Evolutionary conservation across 306 rosid species (phyloP), one percentile per base, ranked within the genome.

Genomic region (Malus fusca): DNA sequence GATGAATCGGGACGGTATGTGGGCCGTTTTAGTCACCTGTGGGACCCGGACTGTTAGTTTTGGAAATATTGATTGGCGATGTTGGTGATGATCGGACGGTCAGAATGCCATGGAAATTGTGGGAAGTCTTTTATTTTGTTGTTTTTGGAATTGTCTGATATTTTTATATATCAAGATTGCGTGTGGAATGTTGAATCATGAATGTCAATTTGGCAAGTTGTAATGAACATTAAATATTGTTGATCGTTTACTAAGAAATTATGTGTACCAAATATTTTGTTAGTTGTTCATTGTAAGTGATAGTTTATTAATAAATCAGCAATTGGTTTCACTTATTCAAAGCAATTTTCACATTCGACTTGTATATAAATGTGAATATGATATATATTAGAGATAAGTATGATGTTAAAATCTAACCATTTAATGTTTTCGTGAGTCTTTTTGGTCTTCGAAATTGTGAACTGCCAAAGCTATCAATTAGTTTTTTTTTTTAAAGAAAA

Each of bases 381-480:
- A 35, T 35, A 35, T 6, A 6, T 35, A 35, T 35, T 35, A 6
- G 40, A 6, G 40, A 35, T 6, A 37, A 37, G 9, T 37, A 7
- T 37, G 9, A 37, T 37, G 9, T 1, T 37, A 37, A 37, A 37
- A 37, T 37, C 9, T 1, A 0, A 37, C 9, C 0, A 37, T 37
- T 0, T 0, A 37, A 35, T 35, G 0, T 0, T 1, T 6, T 1
- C 0, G 2, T 0, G 40, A 35, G 8, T 35, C 0, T 35, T 35
- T 35, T 35, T 6, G 1, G 0, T 33, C 35, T 33, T 5, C 6
- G 1, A 33, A 33, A 33, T 5, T 0, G 6, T 33, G 35, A 6
- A 33, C 35, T 33, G 6, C 6, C 35, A 4, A 31, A 31, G 35
- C 35, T 31, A 31, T 4, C 0, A 1, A 6, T 31, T 31, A 31